Conservation (phyloP, 495 filamentous ascomycete genomes). For the Penicillium nucicola region DNA sequence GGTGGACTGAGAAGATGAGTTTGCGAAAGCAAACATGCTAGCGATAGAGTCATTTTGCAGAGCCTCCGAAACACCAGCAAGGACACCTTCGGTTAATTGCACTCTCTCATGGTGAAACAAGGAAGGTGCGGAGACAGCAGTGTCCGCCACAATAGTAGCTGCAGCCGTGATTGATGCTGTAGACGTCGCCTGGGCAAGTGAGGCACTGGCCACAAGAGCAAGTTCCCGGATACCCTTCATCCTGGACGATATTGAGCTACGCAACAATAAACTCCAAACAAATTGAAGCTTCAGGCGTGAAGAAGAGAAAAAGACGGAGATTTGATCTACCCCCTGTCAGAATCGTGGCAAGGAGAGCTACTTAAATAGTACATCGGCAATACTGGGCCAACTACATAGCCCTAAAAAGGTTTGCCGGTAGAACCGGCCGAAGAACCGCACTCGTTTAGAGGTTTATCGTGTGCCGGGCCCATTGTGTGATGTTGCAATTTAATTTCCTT, state of each 20-base stretch:
- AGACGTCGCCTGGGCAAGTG: slow-evolving; percentile 1
- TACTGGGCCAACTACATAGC: not conserved
- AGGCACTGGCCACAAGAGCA: not conserved
- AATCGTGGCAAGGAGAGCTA: not conserved
- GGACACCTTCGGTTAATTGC: slow-evolving; percentile 34
- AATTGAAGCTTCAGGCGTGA: not conserved
- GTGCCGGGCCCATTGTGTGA: too few relatives aligned
- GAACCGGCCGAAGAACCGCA: not conserved
- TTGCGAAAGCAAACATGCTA: slow-evolving; percentile 12
- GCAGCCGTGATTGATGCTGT: slow-evolving; percentile 2
- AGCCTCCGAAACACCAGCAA: slow-evolving; percentile 27
- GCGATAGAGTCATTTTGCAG: slow-evolving; percentile 14
- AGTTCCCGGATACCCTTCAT: slow-evolving; percentile 4
- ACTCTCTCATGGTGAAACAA: slow-evolving; percentile 33
- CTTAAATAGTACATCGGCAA: not conserved
- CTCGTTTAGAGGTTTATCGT: too few relatives aligned
- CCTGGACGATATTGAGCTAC: not conserved
- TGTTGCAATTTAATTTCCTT: too few relatives aligned
- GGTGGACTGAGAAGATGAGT: not conserved
- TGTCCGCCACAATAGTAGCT: slow-evolving; percentile 1
- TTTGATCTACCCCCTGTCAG: not conserved
- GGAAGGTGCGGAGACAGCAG: not conserved
- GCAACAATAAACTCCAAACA: not conserved
- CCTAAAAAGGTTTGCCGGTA: not conserved
- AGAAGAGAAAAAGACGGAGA: not conserved